These are phyloP conservation scores for Clonostachys byssicola DNA, from an alignment of 2,329 filamentous ascomycete species.

Conservation along the genomic window DNA sequence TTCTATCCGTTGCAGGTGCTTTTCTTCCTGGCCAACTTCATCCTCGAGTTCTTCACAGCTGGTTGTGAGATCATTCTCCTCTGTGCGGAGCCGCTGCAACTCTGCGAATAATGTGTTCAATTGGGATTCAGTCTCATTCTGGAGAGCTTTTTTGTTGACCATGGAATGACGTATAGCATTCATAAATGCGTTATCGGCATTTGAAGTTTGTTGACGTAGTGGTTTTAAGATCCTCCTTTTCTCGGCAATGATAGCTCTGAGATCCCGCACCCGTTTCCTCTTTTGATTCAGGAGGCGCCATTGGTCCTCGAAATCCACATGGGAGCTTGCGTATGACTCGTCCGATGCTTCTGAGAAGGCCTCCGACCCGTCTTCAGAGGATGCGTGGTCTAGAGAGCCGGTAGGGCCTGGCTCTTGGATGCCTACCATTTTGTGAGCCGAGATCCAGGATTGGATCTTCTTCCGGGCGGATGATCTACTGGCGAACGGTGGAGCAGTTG, in stretches of 20 bases:
- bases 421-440: background rate
- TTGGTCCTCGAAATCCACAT: slow-evolving; percentile 23
- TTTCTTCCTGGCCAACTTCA: slow-evolving; percentile 26
- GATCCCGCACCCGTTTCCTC: slow-evolving; percentile 16
- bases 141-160: slow-evolving; percentile 14
- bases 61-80: slow-evolving; percentile 27
- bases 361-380: background rate
- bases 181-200: slow-evolving; percentile 35
- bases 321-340: slow-evolving; percentile 10
- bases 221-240: slow-evolving; percentile 22
- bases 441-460: background rate
- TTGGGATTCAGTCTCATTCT: slow-evolving; percentile 10
- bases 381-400: background rate
- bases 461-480: background rate
- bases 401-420: background rate
- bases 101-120: slow-evolving; percentile 22
- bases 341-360: slow-evolving; percentile 3
- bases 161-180: slow-evolving; percentile 28
- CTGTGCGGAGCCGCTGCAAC: slow-evolving; percentile 29
- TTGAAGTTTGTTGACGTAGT: slow-evolving; percentile 23
- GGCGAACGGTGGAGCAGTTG: background rate
- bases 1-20: slow-evolving; percentile 26
- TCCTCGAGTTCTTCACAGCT: slow-evolving; percentile 29
- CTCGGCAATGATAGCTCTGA: slow-evolving; percentile 22
- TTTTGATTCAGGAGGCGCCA: slow-evolving; percentile 29